phyloP scores from a whole-genome alignment of 2,329 filamentous ascomycete species.

The Xylariaceae sp. region DNA sequence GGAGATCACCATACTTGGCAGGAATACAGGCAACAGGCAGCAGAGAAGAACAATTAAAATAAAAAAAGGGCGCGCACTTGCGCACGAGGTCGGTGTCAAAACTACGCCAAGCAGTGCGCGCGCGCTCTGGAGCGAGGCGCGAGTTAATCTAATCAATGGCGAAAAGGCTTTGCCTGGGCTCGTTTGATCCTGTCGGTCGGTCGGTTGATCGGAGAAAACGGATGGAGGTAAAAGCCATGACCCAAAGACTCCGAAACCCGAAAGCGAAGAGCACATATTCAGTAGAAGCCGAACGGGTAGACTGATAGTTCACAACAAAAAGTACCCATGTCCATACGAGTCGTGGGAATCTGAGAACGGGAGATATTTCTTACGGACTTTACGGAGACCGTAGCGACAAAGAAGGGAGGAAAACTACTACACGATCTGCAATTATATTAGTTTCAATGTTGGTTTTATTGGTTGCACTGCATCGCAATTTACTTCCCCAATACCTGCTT shows the following conservation, averaged over 20 bases:
- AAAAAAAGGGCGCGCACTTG: too few relatives aligned
- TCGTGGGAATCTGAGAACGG: constrained; percentile 1
- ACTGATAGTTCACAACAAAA: too few relatives aligned
- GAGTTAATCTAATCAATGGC: background rate
- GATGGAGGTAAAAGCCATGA: background rate
- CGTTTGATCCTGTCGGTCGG: background rate
- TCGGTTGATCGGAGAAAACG: background rate
- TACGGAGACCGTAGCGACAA: background rate
- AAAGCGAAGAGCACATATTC: background rate
- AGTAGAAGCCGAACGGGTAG: too few relatives aligned
- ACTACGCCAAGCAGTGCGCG: too few relatives aligned
- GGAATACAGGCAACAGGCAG: too few relatives aligned
- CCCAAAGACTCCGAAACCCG: constrained; percentile 14
- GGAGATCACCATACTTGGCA: too few relatives aligned
- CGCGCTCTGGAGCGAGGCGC: background rate
- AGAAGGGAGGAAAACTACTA: background rate
- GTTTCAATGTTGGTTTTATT: background rate
- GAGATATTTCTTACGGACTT: background rate
- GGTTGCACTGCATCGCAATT: constrained; percentile 23
- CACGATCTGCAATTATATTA: constrained; percentile 1
- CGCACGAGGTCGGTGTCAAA: too few relatives aligned
- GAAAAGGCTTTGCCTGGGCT: background rate
- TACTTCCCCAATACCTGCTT: constrained; percentile 3
- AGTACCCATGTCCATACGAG: background rate
- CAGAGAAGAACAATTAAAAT: too few relatives aligned